Evolutionary conservation across 768 basidiomycete genomes (phyloP), one percentile per base, ranked within the genome.

Genomic region (Strobilomyces echinocephalus): DNA sequence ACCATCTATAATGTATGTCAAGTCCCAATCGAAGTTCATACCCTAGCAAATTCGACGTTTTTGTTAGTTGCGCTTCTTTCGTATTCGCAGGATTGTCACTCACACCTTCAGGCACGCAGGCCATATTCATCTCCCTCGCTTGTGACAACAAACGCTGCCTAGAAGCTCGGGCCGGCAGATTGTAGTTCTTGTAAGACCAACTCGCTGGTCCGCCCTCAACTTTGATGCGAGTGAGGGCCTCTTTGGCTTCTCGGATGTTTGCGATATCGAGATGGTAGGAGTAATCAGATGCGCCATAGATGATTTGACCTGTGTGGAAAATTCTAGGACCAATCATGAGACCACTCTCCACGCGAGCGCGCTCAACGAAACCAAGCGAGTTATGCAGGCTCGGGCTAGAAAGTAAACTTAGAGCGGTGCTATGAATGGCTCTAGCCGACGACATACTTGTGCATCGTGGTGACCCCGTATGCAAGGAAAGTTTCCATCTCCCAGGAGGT

Each of bases 111-210:
- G 87, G 86, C 5, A 88, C 80, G 54, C 84, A 86, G 12, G 84
- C 73, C 85, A 88, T 85, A 34, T 76, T 77, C 40, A 87, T 62
- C 54, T 85, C 78, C 33, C 75, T 74, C 11, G 85, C 85, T 35
- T 80, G 81, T 12, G 78, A 72, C 21, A 88, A 68, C 46, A 88
- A 68, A 31, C 86, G 73, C 62, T 88, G 87, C 14, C 87, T 75
- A 15, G 87, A 83, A 28, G 86, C 85, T 16, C 84, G 76, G 21
- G 79, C 79, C 16, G 87, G 86, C 16, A 85, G 62, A 55, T 85
- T 84, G 59, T 89, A 88, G 58, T 88, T 89, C 70, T 89, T 89
- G 65, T 89, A 88, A 8, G 86, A 88, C 59, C 84, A 84, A 56
- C 78, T 81, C 1, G 80, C 78, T 12, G 81, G 77, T 4, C 87